Percentiles rank a stretch among this genome's conserved stretches.
These are phyloP conservation scores for Williopsis jadinii DNA, from an alignment of 1,139 yeast species.

Conservation along the genomic window DNA sequence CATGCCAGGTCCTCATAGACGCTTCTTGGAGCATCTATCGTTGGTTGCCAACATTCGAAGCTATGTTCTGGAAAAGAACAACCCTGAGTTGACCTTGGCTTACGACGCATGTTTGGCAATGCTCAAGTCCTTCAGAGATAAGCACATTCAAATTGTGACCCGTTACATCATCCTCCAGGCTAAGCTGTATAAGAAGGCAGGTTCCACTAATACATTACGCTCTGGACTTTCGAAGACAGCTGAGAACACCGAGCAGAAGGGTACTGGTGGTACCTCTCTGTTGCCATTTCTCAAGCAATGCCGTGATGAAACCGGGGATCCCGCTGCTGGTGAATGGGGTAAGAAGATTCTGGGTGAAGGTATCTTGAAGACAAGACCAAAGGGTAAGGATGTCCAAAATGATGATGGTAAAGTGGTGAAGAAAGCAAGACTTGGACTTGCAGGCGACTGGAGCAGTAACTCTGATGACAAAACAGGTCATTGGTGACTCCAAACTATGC, in stretches of 20 bases:
- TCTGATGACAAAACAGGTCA: constrained; percentile 21
- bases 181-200: constrained; percentile 41
- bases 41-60: constrained; percentile 54
- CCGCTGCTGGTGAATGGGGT: constrained; percentile 91
- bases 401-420: constrained; percentile 6
- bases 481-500: constrained; percentile 12
- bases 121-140: constrained; percentile 84
- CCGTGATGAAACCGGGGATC: constrained; percentile 90
- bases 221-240: constrained; percentile 43
- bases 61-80: constrained; percentile 42
- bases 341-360: constrained; percentile 63
- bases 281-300: constrained; percentile 91
- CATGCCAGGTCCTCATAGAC: constrained; percentile 84
- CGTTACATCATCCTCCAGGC: constrained; percentile 81
- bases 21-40: constrained; percentile 57
- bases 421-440: constrained; percentile 19
- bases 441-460: constrained; percentile 18
- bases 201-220: constrained; percentile 44
- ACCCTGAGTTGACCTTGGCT: constrained; percentile 57
- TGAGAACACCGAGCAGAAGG: constrained; percentile 49
- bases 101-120: constrained; percentile 89
- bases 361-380: constrained; percentile 27
- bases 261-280: constrained; percentile 92
- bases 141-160: constrained; percentile 88
- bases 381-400: constrained; percentile 1